Evolutionary conservation across 1,284 basidiomycete genomes (phyloP).

Genomic region (Irpex sp.): DNA sequence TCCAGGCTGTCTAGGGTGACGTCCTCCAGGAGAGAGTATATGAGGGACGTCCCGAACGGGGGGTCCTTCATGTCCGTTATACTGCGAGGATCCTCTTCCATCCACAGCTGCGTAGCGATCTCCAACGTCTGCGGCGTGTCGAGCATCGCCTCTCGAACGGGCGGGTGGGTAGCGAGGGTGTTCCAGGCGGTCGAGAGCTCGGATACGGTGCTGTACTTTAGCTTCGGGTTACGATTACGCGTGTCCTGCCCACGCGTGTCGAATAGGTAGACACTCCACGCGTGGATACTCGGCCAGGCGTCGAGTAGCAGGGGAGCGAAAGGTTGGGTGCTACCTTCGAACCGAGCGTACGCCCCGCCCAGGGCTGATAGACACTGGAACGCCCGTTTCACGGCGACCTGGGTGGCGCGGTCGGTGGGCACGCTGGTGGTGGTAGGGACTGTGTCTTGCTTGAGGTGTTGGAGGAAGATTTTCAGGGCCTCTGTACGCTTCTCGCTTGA

Average conservation of each 20-base stretch:
- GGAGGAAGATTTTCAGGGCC: too few relatives aligned
- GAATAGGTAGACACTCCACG: constrained; percentile 34
- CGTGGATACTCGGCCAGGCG: constrained; percentile 34
- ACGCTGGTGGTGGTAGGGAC: too few relatives aligned
- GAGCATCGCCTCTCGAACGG: constrained; percentile 26
- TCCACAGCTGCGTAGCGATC: constrained; percentile 32
- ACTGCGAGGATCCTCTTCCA: constrained; percentile 26
- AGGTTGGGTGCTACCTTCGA: constrained; percentile 11
- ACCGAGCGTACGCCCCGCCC: too few relatives aligned
- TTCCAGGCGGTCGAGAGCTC: not conserved
- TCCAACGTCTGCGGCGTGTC: constrained; percentile 29
- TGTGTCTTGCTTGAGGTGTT: too few relatives aligned
- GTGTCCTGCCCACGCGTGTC: constrained; percentile 21
- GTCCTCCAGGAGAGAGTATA: constrained; percentile 24
- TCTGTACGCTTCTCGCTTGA: too few relatives aligned
- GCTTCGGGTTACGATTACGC: constrained; percentile 15
- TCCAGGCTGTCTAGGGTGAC: constrained; percentile 22
- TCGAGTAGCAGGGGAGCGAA: constrained; percentile 20
- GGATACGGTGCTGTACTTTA: constrained; percentile 21
- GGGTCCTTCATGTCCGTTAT: constrained; percentile 21
- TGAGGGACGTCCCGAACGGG: constrained; percentile 15
- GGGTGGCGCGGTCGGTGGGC: too few relatives aligned
- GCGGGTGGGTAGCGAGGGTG: constrained; percentile 12
- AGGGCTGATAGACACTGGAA: too few relatives aligned
- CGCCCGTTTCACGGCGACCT: too few relatives aligned